A percentile compares a stretch with the other conserved stretches of the same genome.
These are phyloP conservation scores for Penicillium crystallinum DNA, from an alignment of 495 filamentous ascomycete genomes.

Conservation along the genomic window DNA sequence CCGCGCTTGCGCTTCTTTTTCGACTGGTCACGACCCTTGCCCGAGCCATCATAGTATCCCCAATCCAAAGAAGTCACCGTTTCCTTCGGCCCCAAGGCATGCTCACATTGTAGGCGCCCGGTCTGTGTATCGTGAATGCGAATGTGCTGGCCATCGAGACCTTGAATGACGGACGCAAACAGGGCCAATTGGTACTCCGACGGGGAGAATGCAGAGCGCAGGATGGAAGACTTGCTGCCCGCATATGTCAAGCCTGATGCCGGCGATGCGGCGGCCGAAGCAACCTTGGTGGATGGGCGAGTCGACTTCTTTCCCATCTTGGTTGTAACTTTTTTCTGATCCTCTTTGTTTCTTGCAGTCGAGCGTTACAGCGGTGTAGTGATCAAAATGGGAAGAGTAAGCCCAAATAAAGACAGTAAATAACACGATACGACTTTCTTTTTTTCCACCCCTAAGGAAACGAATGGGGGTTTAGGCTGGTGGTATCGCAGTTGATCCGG, in stretches of 20 bases:
- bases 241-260: conserved; percentile 33
- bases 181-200: conserved; percentile 52
- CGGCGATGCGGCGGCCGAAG: conserved; percentile 45
- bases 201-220: conserved; percentile 51
- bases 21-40: conserved; percentile 34
- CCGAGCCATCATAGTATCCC: conserved; percentile 41
- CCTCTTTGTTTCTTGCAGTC: conserved; percentile 2
- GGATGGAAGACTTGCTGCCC: conserved; percentile 45
- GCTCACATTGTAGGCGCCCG: conserved; percentile 53
- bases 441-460: conserved; percentile 24
- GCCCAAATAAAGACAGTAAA: conserved; percentile 1
- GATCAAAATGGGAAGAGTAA: not conserved
- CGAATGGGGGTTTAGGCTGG: conserved; percentile 31
- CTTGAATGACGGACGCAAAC: conserved; percentile 57
- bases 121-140: conserved; percentile 56
- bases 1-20: conserved; percentile 56
- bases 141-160: conserved; percentile 54
- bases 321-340: conserved; percentile 13
- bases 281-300: conserved; percentile 42
- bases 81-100: conserved; percentile 47
- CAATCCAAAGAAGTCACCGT: conserved; percentile 53
- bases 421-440: conserved; percentile 6
- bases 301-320: conserved; percentile 50
- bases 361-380: not conserved
- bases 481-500: conserved; percentile 29